phyloP scores from a whole-genome alignment of 352 stramenopile genomes.

The Globisporangium uncinulatum region DNA sequence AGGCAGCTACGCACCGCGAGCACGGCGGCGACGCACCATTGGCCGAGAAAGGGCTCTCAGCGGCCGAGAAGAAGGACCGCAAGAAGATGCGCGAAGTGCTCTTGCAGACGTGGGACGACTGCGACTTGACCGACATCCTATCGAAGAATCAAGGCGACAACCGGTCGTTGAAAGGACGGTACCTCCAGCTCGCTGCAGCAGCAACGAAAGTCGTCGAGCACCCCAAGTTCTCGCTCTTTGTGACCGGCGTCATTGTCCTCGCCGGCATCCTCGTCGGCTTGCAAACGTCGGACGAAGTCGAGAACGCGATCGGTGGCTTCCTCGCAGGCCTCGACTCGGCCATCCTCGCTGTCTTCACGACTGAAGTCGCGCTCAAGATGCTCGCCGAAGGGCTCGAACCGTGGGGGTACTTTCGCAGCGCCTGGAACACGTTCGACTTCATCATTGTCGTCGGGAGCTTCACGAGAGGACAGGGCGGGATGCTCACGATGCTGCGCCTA shows the following conservation, averaged over 20 bases:
- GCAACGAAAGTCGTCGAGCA: conserved; percentile 54
- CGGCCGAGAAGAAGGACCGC: conserved; percentile 46
- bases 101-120: conserved; percentile 74
- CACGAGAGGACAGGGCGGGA: conserved; percentile 51
- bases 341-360: conserved; percentile 72
- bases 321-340: conserved; percentile 49
- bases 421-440: conserved; percentile 84
- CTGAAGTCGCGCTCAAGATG: conserved; percentile 75
- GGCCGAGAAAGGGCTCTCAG: conserved; percentile 41
- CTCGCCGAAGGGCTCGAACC: conserved; percentile 69
- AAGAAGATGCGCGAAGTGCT: conserved; percentile 74
- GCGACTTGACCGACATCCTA: conserved; percentile 61
- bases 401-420: conserved; percentile 67
- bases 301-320: conserved; percentile 39
- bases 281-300: conserved; percentile 54
- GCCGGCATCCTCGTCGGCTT: conserved; percentile 73
- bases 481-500: conserved; percentile 81
- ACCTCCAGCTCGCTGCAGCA: conserved; percentile 32
- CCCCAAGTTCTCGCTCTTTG: conserved; percentile 52
- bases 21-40: neutral
- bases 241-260: conserved; percentile 73
- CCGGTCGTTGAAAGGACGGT: conserved; percentile 41
- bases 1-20: conserved; percentile 9
- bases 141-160: conserved; percentile 38
- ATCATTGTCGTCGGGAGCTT: conserved; percentile 81